Conservation (phyloP, 2,329 filamentous ascomycete species). For the Colletotrichum cereale region DNA sequence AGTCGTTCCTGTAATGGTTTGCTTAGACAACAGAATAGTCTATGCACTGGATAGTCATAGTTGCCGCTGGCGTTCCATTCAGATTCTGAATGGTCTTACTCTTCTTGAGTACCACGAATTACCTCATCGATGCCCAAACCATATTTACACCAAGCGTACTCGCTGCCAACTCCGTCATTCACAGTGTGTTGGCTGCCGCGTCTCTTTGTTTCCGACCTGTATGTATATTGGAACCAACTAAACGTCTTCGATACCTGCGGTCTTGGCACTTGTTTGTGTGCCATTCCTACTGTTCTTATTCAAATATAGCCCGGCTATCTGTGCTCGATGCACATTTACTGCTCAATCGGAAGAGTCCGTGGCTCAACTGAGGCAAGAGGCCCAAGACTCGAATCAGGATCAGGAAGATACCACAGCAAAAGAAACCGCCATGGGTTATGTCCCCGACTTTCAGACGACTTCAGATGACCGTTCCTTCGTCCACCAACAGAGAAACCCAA, state of each 20-base stretch:
- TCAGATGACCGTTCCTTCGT: slow-evolving; percentile 4
- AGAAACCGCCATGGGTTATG: not conserved
- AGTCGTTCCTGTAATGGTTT: slow-evolving; percentile 69
- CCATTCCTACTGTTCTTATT: slow-evolving; percentile 83
- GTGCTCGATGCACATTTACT: slow-evolving; percentile 67
- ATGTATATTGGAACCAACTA: slow-evolving; percentile 80
- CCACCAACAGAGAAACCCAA: not conserved
- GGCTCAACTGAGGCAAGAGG: slow-evolving; percentile 52
- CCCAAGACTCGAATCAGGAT: slow-evolving; percentile 13
- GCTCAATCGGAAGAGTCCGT: slow-evolving; percentile 71
- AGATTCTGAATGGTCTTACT: slow-evolving; percentile 60
- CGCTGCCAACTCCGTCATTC: slow-evolving; percentile 78
- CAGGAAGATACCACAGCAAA: slow-evolving; percentile 37
- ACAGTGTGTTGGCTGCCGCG: slow-evolving; percentile 77
- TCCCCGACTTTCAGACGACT: not conserved
- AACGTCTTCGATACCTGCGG: slow-evolving; percentile 80
- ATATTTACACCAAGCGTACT: slow-evolving; percentile 83
- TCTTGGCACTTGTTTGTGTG: slow-evolving; percentile 77
- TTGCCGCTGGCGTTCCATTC: slow-evolving; percentile 50
- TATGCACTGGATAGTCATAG: slow-evolving; percentile 63
- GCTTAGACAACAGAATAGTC: slow-evolving; percentile 65
- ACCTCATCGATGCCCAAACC: slow-evolving; percentile 68
- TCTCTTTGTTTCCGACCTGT: slow-evolving; percentile 77
- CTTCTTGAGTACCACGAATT: slow-evolving; percentile 66
- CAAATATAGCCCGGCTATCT: slow-evolving; percentile 70